A percentile compares a stretch with the other conserved stretches of the same genome.
Evolutionary conservation across 108 stramenopile genomes (phyloP).

Genomic region (Nannochloropsis oceanica): DNA sequence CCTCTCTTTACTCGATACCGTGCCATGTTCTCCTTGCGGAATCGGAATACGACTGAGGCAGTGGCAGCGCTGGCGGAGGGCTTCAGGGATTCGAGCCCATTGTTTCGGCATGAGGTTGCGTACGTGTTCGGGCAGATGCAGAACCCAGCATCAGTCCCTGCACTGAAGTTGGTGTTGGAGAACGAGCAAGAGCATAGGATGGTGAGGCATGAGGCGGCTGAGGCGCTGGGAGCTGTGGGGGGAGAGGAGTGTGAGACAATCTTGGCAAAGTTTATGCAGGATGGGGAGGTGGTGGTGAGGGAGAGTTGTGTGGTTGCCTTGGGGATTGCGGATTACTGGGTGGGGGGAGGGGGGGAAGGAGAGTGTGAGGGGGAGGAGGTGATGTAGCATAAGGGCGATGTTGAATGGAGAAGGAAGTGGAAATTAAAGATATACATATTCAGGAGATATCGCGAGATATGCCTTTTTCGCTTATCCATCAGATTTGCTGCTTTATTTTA

Average conservation of each 20-base stretch:
- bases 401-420: no score
- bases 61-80: slow-evolving; percentile 62
- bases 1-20: slow-evolving; percentile 80
- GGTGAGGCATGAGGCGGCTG: slow-evolving; percentile 90
- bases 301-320: slow-evolving; percentile 79
- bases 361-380: no score
- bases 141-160: slow-evolving; percentile 59
- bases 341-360: background rate
- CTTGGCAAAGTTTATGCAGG: slow-evolving; percentile 46
- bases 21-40: slow-evolving; percentile 93
- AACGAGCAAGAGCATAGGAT: slow-evolving; percentile 71
- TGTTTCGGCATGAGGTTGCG: slow-evolving; percentile 96
- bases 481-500: no score
- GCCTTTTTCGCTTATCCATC: no score
- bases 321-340: slow-evolving; percentile 74
- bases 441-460: no score
- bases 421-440: no score
- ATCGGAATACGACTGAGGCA: slow-evolving; percentile 61
- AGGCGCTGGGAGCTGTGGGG: slow-evolving; percentile 50
- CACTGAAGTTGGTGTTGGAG: slow-evolving; percentile 49
- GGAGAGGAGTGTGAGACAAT: slow-evolving; percentile 6
- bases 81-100: slow-evolving; percentile 52
- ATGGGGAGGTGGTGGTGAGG: slow-evolving; percentile 47
- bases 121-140: slow-evolving; percentile 95
- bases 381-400: background rate